Percentiles rank a stretch among this genome's conserved stretches.
phyloP scores from a whole-genome alignment of 2,329 filamentous ascomycete species.

The Fusarium sp. region DNA sequence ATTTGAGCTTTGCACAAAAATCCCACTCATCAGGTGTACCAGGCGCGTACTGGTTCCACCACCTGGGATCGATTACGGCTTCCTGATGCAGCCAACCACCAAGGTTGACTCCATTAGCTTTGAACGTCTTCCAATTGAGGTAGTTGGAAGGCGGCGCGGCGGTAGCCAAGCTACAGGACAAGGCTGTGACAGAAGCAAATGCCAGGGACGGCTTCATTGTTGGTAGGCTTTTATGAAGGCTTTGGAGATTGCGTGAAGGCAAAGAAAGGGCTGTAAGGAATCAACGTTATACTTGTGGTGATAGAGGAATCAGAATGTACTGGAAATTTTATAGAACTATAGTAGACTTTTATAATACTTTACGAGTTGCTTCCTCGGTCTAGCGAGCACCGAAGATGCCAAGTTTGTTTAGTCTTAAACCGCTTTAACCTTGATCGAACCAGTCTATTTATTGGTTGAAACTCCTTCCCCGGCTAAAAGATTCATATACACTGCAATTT shows the following conservation, averaged over 20 bases:
- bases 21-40: background rate
- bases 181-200: background rate
- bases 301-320: background rate
- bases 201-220: background rate
- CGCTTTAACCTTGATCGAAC: background rate
- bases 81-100: background rate
- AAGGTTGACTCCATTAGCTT: background rate
- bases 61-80: background rate
- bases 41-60: background rate
- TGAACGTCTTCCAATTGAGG: background rate
- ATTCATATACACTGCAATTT: background rate
- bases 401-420: background rate
- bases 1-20: background rate
- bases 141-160: background rate
- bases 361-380: background rate
- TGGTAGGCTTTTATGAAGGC: fast-evolving
- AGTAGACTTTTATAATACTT: fast-evolving
- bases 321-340: background rate
- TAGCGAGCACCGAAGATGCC: background rate
- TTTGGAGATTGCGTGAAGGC: background rate
- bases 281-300: background rate
- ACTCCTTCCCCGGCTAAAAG: background rate
- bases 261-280: background rate
- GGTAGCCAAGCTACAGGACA: background rate
- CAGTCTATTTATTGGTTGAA: background rate